Base-by-base conservation (phyloP, 768 basidiomycete genomes). In the Agaricus subrufescens region DNA sequence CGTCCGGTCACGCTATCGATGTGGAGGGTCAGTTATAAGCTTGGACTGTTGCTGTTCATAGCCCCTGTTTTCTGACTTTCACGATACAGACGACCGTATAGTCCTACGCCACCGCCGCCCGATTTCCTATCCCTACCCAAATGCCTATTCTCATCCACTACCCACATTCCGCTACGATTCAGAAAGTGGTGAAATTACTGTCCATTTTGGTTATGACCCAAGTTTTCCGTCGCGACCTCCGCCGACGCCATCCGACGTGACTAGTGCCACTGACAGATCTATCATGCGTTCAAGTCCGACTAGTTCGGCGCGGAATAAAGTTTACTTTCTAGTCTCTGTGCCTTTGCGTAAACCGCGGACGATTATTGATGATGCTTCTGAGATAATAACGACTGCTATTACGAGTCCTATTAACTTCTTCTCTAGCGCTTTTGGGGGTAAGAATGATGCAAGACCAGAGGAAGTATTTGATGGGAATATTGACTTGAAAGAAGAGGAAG, bases 1-100 rank as follows among this genome's bases (percentile, higher is more conserved):
- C 83, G 3, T 81, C 90, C 14, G 91, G 91, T 0, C 90, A 92
- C 69, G 91, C 90, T 7, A 72, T 94, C 38, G 91, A 94, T 62
- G 70, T 93, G 37, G 83, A 92, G 76, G 81, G 90, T 86, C 67
- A 4, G 46, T 19, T 19, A 19, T 46, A 39, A 38, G n/a, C 10
- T 42, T 23, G 10, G 15, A 11, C 19, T 19, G 19, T 19, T 5
- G 6, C 44, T 43, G 40, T 57, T 14, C 26, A 39, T 27, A 43
- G 40, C 27, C 2, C 27, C 14, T 37, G 29, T 47, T 25, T n/a
- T 30, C 34, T 54, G 2, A 37, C 19, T 19, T 19, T 10, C 23
- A 40, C 2, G 9, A 23, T 12, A 14, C 48, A 91, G 89, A 76
- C 50, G 87, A 85, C 53, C 73, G 69, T 43, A 76, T 89, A 15